phyloP scores from a whole-genome alignment of 2,329 filamentous ascomycete species.

The Seiridium cupressi region DNA sequence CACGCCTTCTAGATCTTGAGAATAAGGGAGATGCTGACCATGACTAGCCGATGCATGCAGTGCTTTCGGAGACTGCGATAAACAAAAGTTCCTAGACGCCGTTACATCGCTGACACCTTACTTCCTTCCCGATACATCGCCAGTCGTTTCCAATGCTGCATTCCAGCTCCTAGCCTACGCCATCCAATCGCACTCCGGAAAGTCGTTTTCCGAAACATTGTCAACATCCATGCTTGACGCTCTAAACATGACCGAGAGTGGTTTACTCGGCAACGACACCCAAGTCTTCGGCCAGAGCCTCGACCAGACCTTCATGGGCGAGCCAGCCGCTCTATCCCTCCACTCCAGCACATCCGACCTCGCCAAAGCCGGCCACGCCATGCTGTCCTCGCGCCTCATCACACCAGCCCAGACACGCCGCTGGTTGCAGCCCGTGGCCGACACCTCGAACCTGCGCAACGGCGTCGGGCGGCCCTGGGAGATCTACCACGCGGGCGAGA shows the following conservation, averaged over 20 bases:
- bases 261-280: constrained; percentile 4
- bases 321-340: constrained; percentile 17
- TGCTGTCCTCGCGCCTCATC: constrained; percentile 21
- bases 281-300: constrained; percentile 13
- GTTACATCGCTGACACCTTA: constrained; percentile 11
- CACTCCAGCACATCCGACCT: constrained; percentile 18
- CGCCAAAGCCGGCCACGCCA: constrained; percentile 16
- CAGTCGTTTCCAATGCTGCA: constrained; percentile 21
- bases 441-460: constrained; percentile 32
- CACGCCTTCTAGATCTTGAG: constrained; percentile 11
- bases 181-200: constrained; percentile 4
- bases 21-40: constrained; percentile 13
- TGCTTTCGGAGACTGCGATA: background rate
- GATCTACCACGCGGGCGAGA: constrained; percentile 24
- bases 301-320: constrained; percentile 11
- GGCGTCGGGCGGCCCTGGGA: constrained; percentile 32
- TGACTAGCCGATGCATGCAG: background rate
- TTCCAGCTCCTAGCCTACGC: constrained; percentile 23
- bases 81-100: constrained; percentile 12
- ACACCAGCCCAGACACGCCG: constrained; percentile 21
- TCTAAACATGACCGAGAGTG: constrained; percentile 16
- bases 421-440: constrained; percentile 26
- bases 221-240: constrained; percentile 11
- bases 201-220: constrained; percentile 8
- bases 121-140: constrained; percentile 22